Base-by-base conservation (phyloP, 1,139 yeast species). In the Suhomyces bolitotheri region DNA sequence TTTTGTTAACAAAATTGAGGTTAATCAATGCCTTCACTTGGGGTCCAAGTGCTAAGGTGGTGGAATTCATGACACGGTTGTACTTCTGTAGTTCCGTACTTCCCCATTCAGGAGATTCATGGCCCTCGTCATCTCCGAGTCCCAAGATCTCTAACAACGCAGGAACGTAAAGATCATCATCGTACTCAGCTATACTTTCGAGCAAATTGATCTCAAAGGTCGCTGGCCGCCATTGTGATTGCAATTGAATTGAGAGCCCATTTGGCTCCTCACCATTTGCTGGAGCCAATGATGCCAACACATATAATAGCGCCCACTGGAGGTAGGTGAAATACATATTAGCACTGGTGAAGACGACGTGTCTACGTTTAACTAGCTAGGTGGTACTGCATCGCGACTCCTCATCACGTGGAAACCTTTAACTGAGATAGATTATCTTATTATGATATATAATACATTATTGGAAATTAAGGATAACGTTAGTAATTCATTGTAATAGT, bases 151-250 rank as follows among this genome's bases (percentile, higher is more conserved):
- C 62, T 4, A 69, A 50, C 2, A 80, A 52, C 1, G 78, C 57
- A 0, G 75, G 71, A 13, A 65, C 52, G 48, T 74, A 85, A 3
- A 79, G 59, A 0, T 76, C 56, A 15, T 69, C 69, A 49, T 78
- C 69, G 36, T 66, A 66, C 0, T 66, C 64, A 1, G 82, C 66
- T 14, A 78, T 55, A 7, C 83, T 70, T 51, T 83, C 90, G 3
- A 82, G 52, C 29, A 80, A 55, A 40, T 70, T 72, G 26, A 78
- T 57, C 29, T 60, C 60, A 45, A 74, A 75, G 1, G 77, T 73
- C 2, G 73, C 59, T 5, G 54, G 47, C 9, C 47, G 45, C 71
- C 73, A 67, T 27, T 50, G 47, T 4, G 60, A 53, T 17, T 49
- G 45, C n/a, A 54, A 45, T 5, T 43, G 37, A 7, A 55, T 25